phyloP scores from a whole-genome alignment of 768 basidiomycete species.

The Mycena metata region DNA sequence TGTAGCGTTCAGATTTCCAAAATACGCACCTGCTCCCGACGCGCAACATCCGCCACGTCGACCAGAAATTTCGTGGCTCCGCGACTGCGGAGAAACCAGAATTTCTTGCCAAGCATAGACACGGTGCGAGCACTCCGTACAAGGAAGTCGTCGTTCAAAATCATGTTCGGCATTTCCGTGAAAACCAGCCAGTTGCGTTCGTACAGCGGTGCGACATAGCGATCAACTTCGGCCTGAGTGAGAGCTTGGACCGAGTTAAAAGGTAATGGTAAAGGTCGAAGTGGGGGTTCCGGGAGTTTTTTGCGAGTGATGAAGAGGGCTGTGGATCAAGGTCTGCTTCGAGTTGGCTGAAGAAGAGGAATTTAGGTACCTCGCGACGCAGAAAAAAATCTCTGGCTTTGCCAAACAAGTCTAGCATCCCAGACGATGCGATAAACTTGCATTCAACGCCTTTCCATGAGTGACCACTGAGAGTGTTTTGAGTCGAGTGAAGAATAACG shows the following conservation, averaged over 20 bases:
- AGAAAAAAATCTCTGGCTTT: constrained; percentile 7
- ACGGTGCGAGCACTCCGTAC: constrained; percentile 13
- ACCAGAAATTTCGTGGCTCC: constrained; percentile 21
- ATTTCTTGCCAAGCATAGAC: constrained; percentile 36
- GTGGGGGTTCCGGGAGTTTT: constrained; percentile 19
- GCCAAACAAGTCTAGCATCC: constrained; percentile 2
- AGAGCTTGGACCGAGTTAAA: constrained; percentile 27
- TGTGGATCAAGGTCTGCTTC: neutral
- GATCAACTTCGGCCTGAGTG: constrained; percentile 25
- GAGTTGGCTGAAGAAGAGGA: too few species aligned
- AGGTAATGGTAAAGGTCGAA: neutral
- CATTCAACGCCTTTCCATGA: constrained; percentile 25
- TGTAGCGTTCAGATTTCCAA: neutral
- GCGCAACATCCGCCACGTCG: constrained; percentile 16
- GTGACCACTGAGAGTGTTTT: neutral
- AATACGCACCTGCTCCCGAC: constrained; percentile 26
- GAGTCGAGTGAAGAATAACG: too few species aligned
- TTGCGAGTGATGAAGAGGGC: constrained; percentile 13
- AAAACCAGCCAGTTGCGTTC: constrained; percentile 32
- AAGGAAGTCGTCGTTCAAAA: constrained; percentile 13
- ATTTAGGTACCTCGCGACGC: neutral
- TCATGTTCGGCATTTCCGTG: constrained; percentile 28
- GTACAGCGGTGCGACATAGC: constrained; percentile 28
- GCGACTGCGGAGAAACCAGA: constrained; percentile 18
- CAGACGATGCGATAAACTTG: constrained; percentile 28